A percentile compares a stretch with the other conserved stretches of the same genome.
Conservation (phyloP, 202 grass and related monocot species). For the Saccharum hybrid region DNA sequence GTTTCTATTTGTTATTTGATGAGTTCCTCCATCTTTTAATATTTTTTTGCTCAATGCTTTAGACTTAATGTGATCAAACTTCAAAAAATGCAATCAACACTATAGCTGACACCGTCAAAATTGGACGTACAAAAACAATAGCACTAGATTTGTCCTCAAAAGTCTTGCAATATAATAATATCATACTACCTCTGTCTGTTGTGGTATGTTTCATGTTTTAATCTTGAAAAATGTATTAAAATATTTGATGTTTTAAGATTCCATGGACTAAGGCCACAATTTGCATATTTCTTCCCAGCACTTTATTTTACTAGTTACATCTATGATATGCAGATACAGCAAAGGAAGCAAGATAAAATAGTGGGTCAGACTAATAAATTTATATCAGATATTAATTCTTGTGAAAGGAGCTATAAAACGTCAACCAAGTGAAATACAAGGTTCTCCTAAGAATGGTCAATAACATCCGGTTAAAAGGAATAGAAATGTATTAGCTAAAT, state of each 20-base stretch:
- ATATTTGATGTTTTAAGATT: not conserved
- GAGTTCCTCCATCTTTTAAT: not conserved
- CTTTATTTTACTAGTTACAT: not conserved
- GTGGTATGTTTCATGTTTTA: not conserved
- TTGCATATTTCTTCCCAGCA: conserved; percentile 5
- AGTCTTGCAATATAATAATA: not conserved
- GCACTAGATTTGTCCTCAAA: not conserved
- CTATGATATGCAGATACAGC: not conserved
- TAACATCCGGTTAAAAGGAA: not conserved
- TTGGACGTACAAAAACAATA: not conserved
- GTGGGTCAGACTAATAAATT: not conserved
- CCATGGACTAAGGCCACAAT: not conserved
- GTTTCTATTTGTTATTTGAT: conserved; percentile 26
- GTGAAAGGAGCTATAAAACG: not conserved
- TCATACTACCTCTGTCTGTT: not conserved
- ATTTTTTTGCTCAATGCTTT: not conserved
- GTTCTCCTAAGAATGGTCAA: not conserved
- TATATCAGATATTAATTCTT: conserved; percentile 8
- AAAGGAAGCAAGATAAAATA: not conserved
- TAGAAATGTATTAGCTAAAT: not conserved
- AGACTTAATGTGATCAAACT: not conserved
- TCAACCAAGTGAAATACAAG: not conserved
- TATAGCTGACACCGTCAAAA: conserved; percentile 9
- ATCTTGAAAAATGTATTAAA: not conserved
- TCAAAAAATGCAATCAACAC: not conserved